Percentiles rank a stretch among this genome's conserved stretches.
These are phyloP conservation scores for Neurospora sp. DNA, from an alignment of 495 filamentous ascomycete genomes.

Conservation along the genomic window DNA sequence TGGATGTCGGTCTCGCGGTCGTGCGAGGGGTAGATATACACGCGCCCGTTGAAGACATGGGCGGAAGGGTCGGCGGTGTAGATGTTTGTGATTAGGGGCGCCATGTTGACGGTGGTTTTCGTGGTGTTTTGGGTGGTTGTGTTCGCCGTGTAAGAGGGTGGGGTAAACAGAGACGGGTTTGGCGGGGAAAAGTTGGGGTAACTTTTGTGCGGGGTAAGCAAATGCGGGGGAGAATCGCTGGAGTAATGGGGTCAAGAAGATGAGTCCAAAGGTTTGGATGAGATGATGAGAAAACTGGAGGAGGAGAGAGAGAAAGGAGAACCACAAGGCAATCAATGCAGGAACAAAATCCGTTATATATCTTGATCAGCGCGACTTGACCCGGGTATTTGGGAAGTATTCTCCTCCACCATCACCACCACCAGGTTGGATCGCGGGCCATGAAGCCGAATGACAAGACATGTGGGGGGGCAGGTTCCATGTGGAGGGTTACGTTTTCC, in stretches of 20 bases:
- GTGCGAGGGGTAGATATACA: slow-evolving; percentile 60
- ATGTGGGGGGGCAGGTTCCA: background rate
- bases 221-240: background rate
- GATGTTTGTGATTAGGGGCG: slow-evolving; percentile 52
- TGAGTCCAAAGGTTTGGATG: background rate
- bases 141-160: slow-evolving; percentile 1
- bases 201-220: background rate
- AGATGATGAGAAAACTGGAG: background rate
- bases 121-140: slow-evolving; percentile 3
- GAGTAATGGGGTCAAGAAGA: background rate
- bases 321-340: background rate
- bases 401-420: background rate
- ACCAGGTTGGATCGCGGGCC: slow-evolving; percentile 8
- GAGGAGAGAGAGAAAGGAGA: background rate
- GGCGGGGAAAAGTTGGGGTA: background rate
- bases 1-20: slow-evolving; percentile 51
- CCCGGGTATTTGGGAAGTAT: background rate
- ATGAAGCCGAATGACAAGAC: slow-evolving; percentile 12
- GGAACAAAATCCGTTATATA: background rate
- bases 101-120: slow-evolving; percentile 16
- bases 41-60: slow-evolving; percentile 50
- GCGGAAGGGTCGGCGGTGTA: slow-evolving; percentile 64
- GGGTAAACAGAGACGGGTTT: background rate
- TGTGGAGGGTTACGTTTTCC: slow-evolving; percentile 8
- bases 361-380: background rate